Evolutionary conservation across 2,329 filamentous ascomycete genomes (phyloP).

Genomic region (Aspergillus sergii): DNA sequence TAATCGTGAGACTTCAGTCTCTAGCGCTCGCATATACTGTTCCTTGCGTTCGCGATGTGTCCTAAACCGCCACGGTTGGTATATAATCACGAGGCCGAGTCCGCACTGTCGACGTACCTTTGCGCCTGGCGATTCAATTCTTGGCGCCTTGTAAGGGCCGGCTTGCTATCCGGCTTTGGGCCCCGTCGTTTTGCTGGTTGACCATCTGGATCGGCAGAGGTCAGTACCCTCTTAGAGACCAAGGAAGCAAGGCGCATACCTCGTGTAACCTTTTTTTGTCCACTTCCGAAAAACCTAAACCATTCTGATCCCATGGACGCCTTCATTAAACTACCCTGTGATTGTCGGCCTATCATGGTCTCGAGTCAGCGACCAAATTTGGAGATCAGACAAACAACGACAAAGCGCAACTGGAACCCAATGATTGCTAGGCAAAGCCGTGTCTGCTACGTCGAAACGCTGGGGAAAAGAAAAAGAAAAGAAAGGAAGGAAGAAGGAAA

Average conservation of each 20-base stretch:
- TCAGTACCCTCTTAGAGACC: constrained; percentile 17
- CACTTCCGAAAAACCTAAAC: constrained; percentile 58
- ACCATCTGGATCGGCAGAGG: constrained; percentile 62
- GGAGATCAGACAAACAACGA: not conserved
- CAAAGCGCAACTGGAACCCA: not conserved
- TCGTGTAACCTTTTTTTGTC: constrained; percentile 73
- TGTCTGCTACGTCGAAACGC: not conserved
- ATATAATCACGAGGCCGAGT: constrained; percentile 7
- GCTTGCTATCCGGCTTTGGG: constrained; percentile 95
- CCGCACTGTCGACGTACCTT: constrained; percentile 59
- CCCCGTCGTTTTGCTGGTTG: constrained; percentile 85
- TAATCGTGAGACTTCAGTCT: constrained; percentile 85
- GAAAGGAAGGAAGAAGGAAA: not conserved
- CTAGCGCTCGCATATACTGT: constrained; percentile 89
- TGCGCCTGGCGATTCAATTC: constrained; percentile 95
- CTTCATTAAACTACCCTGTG: constrained; percentile 13
- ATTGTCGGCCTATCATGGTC: constrained; percentile 5
- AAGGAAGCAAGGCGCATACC: constrained; percentile 51
- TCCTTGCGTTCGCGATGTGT: constrained; percentile 97
- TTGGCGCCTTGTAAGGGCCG: constrained; percentile 86
- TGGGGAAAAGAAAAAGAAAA: too few species aligned
- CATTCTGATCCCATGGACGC: constrained; percentile 29
- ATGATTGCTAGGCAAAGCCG: not conserved
- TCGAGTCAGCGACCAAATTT: not conserved
- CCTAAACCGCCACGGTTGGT: constrained; percentile 50